Conservation (phyloP, 1,284 basidiomycete species). For the Gomphus sp. region DNA sequence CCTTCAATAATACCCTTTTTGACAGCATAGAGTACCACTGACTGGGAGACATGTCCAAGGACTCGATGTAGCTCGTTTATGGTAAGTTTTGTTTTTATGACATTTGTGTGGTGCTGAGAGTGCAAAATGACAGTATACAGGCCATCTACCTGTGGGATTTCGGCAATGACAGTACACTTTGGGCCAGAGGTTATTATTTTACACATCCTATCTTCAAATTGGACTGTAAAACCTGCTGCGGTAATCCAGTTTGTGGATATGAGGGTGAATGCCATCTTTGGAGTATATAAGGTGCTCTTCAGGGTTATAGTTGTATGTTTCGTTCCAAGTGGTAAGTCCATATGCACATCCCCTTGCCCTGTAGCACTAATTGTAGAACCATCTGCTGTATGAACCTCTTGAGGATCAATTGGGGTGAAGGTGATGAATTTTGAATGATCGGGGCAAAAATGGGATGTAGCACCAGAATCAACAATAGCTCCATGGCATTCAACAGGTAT, state of each 20-base stretch:
- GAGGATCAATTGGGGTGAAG: not conserved
- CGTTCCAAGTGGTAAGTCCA: not conserved
- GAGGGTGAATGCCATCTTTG: too few species aligned
- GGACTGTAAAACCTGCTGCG: not conserved
- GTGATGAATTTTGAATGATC: not conserved
- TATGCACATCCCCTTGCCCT: not conserved
- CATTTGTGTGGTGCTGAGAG: slow-evolving; percentile 2
- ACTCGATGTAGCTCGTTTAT: slow-evolving; percentile 24
- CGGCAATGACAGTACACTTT: slow-evolving; percentile 14
- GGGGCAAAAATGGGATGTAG: not conserved
- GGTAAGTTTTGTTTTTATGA: slow-evolving; percentile 13
- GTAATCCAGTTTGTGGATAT: not conserved
- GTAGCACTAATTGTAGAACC: not conserved
- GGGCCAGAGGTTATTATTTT: slow-evolving; percentile 5
- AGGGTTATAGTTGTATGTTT: not conserved
- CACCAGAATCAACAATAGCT: not conserved
- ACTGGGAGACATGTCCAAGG: slow-evolving; percentile 26
- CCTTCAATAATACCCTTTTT: slow-evolving; percentile 20
- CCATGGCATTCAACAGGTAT: not conserved
- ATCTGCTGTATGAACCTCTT: not conserved
- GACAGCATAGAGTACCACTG: slow-evolving; percentile 19
- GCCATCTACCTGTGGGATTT: slow-evolving; percentile 12
- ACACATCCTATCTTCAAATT: not conserved
- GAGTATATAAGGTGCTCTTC: not conserved
- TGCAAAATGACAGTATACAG: slow-evolving; percentile 20